Base-by-base conservation (phyloP, 345 rosid species). In the Aquilaria yunnanensis region DNA sequence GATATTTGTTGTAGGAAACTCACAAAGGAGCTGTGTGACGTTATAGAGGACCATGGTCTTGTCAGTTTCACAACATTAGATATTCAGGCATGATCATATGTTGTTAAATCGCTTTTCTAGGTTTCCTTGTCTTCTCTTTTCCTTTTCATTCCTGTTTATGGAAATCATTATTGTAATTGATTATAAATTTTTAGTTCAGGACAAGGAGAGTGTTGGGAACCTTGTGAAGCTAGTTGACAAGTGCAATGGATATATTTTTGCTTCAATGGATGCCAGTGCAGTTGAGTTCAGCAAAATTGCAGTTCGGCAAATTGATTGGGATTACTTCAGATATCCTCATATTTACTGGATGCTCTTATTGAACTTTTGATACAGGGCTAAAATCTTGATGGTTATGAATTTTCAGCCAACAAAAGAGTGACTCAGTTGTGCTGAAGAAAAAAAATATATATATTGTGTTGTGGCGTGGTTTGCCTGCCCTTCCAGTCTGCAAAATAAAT, bases 251-350 rank as follows among this genome's bases (percentile, higher is more conserved):
- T 94, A 83, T 74, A 78, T 94, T 61, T 94, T 90, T 77, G 72
- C 96, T 1, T 81, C 83, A 16, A 80, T 87, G 34, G 94, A 89
- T 56, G 75, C 86, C 63, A 90, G 86, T 77, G 99, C 94, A 47
- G 87, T 84, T 65, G 98, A 83, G 74, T 95, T 85, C 75, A 89
- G 96, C 92, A 85, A 95, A 85, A 77, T 89, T 63, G 93, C 98
- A 10, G 72, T 91, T 57, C 81, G 85, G 62, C 81, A 83, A 63
- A 70, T 70, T 56, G 88, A 85, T 61, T 88, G 97, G 99, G 99
- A 91, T 46, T 95, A 88, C 64, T 82, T 82, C 85, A 83, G 83
- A 89, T 92, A 92, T 89, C 98, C 96, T 85, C 82, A 73, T 57
- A 2, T 12, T 34, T 52, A 5, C 43, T 37, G 43, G 8, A 37